Evolutionary conservation across 352 stramenopile species (phyloP), one percentile per base, ranked within the genome.

Genomic region (Phytophthora lateralis): DNA sequence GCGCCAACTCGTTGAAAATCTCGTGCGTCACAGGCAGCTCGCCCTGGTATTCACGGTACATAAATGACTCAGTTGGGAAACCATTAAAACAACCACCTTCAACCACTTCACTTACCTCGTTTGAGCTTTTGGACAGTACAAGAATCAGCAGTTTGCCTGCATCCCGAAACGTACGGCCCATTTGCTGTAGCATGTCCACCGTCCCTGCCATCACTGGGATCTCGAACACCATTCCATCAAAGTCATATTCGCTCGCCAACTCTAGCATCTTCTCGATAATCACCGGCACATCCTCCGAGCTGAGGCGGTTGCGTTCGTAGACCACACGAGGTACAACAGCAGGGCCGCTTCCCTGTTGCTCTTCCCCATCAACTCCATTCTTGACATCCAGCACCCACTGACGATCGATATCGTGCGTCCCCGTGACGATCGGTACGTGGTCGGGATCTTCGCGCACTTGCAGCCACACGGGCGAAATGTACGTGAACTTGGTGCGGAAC

Each of bases 391-490:
- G 14, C 27, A 91, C 58, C 85, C 85, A 94, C 50, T 75, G 45
- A 0, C 39, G 47, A 54, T 93, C 83, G 29, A 93, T 85, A 43
- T 93, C 85, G 57, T 94, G 85, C 0, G 66, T 72, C 3, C 85
- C 85, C 3, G 85, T 91, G 55, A 94, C 63, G 10, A 85, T 71
- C 15, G 84, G 80, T 53, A 65, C 61, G 21, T 79, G 69, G 17
- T 76, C 55, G 17, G 47, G 43, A 37, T 89, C 73, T 50, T 89
- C 81, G 27, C 79, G 78, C 18, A 94, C 64, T 49, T 94, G 85
- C n/a, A 91, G 72, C 85, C 85, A 94, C 66, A 93, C 83, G 37
- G 85, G 85, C 55, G 84, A 72, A 34, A 94, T 79, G 57, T 90
- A 93, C 27, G 77, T 81, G 57, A 94, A 86, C 60, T 91, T 92